Percentiles rank a stretch among this genome's conserved stretches.
These are phyloP conservation scores for Fusarium pseudograminearum DNA, from an alignment of 2,329 filamentous ascomycete genomes.

Conservation along the genomic window DNA sequence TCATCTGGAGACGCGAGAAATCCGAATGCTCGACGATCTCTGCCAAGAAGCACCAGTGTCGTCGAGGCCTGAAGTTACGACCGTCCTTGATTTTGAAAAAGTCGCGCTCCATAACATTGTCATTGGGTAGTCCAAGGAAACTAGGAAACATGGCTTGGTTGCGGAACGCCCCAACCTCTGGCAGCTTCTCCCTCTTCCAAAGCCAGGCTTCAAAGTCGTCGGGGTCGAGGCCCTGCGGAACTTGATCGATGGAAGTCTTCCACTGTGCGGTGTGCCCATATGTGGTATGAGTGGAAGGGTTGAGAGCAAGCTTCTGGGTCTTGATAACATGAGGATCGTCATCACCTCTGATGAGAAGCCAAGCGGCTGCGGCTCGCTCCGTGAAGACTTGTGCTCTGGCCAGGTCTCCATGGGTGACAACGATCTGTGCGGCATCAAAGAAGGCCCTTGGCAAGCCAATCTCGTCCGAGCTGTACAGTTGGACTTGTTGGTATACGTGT, in stretches of 20 bases:
- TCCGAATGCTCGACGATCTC: neutral
- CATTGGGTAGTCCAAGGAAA: neutral
- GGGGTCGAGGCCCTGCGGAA: neutral
- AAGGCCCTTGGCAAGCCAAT: neutral
- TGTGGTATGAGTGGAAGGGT: neutral
- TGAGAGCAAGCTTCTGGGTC: neutral
- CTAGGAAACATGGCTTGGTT: neutral
- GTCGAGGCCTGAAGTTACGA: neutral
- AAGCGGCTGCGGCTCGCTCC: neutral
- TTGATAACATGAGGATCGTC: neutral
- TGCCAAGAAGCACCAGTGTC: slow-evolving; percentile 3
- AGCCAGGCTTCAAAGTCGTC: neutral
- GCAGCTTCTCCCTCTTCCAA: neutral
- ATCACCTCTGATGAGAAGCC: neutral
- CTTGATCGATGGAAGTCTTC: neutral
- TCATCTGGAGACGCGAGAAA: neutral
- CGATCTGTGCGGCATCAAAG: neutral
- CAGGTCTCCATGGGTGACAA: neutral
- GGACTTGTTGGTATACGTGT: neutral
- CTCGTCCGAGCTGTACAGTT: neutral
- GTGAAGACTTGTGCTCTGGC: neutral
- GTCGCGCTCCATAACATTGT: neutral
- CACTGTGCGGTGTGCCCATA: neutral
- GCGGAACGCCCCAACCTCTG: neutral
- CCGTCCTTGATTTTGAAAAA: neutral